Evolutionary conservation across 2,329 filamentous ascomycete species (phyloP), one percentile per base, ranked within the genome.

Genomic region (Massarina eburnea): DNA sequence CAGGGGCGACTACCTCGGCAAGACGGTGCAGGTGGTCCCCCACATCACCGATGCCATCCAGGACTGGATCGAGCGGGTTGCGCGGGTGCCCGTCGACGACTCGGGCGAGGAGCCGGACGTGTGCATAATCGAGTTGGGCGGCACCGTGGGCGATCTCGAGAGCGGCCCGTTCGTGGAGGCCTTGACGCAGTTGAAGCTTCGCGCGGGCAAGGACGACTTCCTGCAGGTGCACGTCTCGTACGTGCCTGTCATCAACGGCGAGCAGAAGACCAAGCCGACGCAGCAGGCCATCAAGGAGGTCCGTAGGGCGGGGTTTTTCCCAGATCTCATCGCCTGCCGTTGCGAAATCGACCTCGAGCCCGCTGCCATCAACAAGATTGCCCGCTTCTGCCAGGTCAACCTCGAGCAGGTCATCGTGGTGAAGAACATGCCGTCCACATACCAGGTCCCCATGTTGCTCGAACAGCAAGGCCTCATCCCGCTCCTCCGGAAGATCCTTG

Each of bases 191-290:
- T 78, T 96, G 53, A 80, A 85, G 57, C 79, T 86, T 57, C 80
- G 84, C 52, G 84, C 81, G 19, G 88, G 88, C 58, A 84, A 82
- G 64, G 80, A 83, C 66, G 92, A 95, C 74, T 95, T 96, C 70
- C 74, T 91, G 66, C 86, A 90, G 67, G 95, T 96, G 56, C 86
- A 91, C 71, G 92, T 96, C 51, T 91, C 88, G 4, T 89, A 91
- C 59, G 86, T 97, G 26, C 94, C 91, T 1, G 80, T 92, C 26
- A 81, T 86, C 30, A 73, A 80, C 49, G 80, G 82, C 26, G 86
- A 97, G 76, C 85, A 95, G 71, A 97, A 97, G 82, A 97, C 91
- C 8, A 97, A 97, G 76, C 94, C 94, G 0, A 99, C 94, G 0
- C 94, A 99, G 71, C 84, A 89, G 61, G 89, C 92, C 20, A 90